Evolutionary conservation across 1,284 basidiomycete species (phyloP).

Genomic region (Tylopilus sp.): DNA sequence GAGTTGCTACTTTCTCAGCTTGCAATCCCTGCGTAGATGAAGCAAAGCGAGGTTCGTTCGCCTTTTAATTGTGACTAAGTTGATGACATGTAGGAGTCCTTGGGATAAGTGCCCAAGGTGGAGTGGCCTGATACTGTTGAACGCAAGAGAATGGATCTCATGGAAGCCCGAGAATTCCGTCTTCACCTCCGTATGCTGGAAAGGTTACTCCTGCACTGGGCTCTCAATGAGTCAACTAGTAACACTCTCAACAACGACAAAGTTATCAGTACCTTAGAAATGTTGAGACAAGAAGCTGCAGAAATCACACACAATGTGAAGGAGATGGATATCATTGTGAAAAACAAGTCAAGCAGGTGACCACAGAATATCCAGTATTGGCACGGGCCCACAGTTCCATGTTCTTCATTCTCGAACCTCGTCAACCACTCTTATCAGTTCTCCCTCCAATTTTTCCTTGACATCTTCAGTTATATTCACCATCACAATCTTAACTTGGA

Average conservation of each 20-base stretch:
- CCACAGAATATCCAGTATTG: constrained; percentile 93
- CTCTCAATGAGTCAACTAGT: constrained; percentile 96
- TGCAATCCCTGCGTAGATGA: constrained; percentile 55
- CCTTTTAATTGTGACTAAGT: constrained; percentile 71
- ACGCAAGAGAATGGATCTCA: constrained; percentile 96
- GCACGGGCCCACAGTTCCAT: constrained; percentile 97
- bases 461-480: constrained; percentile 97
- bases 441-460: constrained; percentile 97
- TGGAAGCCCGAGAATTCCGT: constrained; percentile 98
- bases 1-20: too few species aligned
- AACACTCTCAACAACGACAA: constrained; percentile 99
- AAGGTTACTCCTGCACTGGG: constrained; percentile 92
- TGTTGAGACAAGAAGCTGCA: constrained; percentile 96
- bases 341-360: constrained; percentile 96
- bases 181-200: constrained; percentile 94
- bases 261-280: constrained; percentile 97
- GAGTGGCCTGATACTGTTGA: constrained; percentile 99
- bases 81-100: constrained; percentile 96
- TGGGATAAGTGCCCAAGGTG: constrained; percentile 97
- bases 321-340: constrained; percentile 97
- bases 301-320: constrained; percentile 98
- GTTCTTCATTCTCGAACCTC: constrained; percentile 96
- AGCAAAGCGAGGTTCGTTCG: constrained; percentile 99
- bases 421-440: constrained; percentile 99
- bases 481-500: constrained; percentile 92